Conservation (phyloP, 805 yeast genomes). For the Candida mattraensis region DNA sequence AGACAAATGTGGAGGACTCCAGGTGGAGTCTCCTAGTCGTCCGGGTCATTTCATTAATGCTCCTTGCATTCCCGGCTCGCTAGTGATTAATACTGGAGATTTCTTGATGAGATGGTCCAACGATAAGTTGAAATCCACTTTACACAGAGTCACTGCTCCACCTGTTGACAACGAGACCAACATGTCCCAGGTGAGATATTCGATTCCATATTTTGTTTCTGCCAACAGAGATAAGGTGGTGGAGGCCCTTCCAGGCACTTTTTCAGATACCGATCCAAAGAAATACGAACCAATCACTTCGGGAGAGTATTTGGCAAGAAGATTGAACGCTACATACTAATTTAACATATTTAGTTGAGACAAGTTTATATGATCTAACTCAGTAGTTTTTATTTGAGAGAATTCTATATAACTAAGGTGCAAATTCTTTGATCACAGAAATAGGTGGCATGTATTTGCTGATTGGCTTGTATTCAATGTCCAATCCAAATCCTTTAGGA, state of each 20-base stretch:
- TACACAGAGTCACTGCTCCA: conserved; percentile 40
- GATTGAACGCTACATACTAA: conserved; percentile 23
- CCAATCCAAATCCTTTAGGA: conserved; percentile 37
- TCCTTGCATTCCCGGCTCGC: conserved; percentile 33
- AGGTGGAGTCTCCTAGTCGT: conserved; percentile 33
- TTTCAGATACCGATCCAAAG: conserved; percentile 12
- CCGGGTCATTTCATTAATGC: conserved; percentile 32
- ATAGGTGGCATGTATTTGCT: conserved; percentile 37
- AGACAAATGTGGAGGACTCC: conserved; percentile 39
- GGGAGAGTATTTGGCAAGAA: conserved; percentile 23
- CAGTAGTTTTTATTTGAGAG: too few species aligned
- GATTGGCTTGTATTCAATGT: conserved; percentile 38
- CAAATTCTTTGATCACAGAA: conserved; percentile 41
- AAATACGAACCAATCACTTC: conserved; percentile 24
- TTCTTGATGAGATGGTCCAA: conserved; percentile 39
- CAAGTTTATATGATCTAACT: too few species aligned
- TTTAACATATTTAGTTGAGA: conserved; percentile 2
- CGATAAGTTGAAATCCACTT: conserved; percentile 37
- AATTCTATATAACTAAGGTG: too few species aligned
- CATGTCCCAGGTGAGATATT: conserved; percentile 25
- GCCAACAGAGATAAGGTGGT: conserved; percentile 20
- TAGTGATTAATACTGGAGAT: conserved; percentile 42
- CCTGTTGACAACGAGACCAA: conserved; percentile 18
- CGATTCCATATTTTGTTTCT: conserved; percentile 31
- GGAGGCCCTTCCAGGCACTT: conserved; percentile 25